These are phyloP conservation scores for Trichoderma arundinaceum DNA, from an alignment of 2,329 filamentous ascomycete species.

Conservation along the genomic window DNA sequence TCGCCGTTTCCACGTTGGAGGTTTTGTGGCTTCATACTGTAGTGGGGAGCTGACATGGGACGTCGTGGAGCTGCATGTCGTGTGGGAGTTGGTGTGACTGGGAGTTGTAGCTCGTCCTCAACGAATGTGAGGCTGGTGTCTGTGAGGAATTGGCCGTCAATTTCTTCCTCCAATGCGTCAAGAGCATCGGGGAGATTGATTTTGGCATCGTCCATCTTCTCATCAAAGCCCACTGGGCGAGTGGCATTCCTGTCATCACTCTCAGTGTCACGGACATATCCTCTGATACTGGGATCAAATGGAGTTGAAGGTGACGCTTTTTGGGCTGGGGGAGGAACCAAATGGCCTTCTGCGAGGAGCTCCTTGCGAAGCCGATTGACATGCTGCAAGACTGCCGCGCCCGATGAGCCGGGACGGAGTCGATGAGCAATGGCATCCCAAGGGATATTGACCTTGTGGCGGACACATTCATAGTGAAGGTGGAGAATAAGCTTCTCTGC, in stretches of 20 bases:
- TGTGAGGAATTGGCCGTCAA: slow-evolving; percentile 30
- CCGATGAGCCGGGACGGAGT: slow-evolving; percentile 50
- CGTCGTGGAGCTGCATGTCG: slow-evolving; percentile 19
- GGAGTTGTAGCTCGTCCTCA: slow-evolving; percentile 7
- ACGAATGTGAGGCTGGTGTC: neutral
- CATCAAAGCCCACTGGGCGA: slow-evolving; percentile 43
- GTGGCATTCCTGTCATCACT: slow-evolving; percentile 38
- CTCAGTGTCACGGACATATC: slow-evolving; percentile 42
- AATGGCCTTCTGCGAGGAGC: slow-evolving; percentile 48
- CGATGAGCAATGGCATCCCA: slow-evolving; percentile 51
- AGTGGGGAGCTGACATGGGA: neutral
- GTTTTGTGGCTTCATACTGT: neutral
- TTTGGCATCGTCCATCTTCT: slow-evolving; percentile 43
- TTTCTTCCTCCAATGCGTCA: slow-evolving; percentile 31
- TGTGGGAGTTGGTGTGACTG: slow-evolving; percentile 32
- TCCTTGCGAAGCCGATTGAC: slow-evolving; percentile 45
- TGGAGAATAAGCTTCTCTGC: slow-evolving; percentile 52
- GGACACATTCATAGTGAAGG: slow-evolving; percentile 48
- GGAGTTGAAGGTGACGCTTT: slow-evolving; percentile 37
- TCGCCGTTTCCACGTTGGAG: neutral
- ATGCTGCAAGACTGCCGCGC: slow-evolving; percentile 48
- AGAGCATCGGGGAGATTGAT: slow-evolving; percentile 40
- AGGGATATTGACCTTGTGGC: slow-evolving; percentile 44
- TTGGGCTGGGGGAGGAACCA: slow-evolving; percentile 47
- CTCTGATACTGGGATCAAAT: slow-evolving; percentile 42